Conservation (phyloP, 768 basidiomycete species). For the Lactarius psammicola region DNA sequence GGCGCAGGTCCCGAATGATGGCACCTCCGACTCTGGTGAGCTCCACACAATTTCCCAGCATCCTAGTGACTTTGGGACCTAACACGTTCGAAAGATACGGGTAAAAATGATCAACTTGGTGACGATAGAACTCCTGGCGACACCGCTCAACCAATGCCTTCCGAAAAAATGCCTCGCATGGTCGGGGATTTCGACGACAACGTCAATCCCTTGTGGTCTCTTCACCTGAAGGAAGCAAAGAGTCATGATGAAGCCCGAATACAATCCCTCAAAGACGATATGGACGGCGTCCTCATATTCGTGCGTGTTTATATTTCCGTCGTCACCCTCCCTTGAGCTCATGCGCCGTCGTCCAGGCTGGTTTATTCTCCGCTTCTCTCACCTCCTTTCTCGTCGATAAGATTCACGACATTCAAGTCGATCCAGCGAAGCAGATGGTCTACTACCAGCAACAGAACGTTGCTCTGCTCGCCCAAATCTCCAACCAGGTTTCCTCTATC, state of each 20-base stretch:
- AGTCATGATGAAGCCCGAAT: background rate
- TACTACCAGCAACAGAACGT: no score
- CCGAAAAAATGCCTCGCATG: background rate
- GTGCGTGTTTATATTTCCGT: background rate
- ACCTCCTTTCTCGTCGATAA: no score
- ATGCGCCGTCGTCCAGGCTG: conserved; percentile 4
- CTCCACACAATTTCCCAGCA: background rate
- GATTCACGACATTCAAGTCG: no score
- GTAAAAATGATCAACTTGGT: background rate
- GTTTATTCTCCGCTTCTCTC: conserved; percentile 3
- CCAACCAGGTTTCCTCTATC: no score
- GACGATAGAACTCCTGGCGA: background rate
- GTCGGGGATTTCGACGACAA: background rate
- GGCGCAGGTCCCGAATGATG: background rate
- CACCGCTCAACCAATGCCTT: background rate
- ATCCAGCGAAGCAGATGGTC: no score
- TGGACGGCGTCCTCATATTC: conserved; percentile 1
- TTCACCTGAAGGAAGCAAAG: background rate
- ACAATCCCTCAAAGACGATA: background rate
- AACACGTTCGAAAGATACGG: background rate
- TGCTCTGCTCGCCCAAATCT: no score
- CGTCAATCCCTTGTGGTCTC: conserved; percentile 4
- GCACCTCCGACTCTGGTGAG: background rate
- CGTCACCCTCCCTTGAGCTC: background rate
- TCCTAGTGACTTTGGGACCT: background rate